Evolutionary conservation across 2,329 filamentous ascomycete genomes (phyloP), one percentile per base, ranked within the genome.

Genomic region (Fusarium xylarioides): DNA sequence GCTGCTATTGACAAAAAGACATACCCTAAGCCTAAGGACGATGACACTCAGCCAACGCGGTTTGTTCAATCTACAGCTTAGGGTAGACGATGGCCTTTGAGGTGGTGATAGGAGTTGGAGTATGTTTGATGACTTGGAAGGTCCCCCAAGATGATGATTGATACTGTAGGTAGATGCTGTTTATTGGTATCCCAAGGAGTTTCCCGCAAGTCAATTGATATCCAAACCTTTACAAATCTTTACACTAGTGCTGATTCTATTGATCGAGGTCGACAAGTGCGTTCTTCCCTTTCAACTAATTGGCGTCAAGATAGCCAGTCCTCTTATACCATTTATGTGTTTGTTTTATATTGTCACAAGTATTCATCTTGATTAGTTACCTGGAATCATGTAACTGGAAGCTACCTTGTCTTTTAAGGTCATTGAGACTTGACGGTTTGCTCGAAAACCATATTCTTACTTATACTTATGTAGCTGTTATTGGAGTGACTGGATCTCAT

Each of bases 1-100:
- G 82, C 81, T 7, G 80, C 81, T 7, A 77, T 79, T 43, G 74
- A 78, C 52, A 78, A 74, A 43, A 63, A 60, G n/a, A 71, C 65
- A 7, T 82, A 79, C 68, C 80, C 79, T 23, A 47, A 62, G 16
- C 77, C 75, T 7, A 75, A 66, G 40, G 64, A 58, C 11, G 76
- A 79, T 46, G 26, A 38, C 19, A 21, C n/a, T 44, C 18, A 54
- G 32, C 11, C 49, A 38, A 15, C 16, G 11, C 12, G 32, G 23
- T 16, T 28, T 26, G 30, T 53, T 35, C 35, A 37, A 32, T 37
- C 52, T 23, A 12, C 37, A 23, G 19, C 10, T 44, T 35, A 35
- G 38, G 47, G 11, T 30, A 35, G n/a, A 19, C n/a, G 34, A 11
- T 38, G 23, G 5, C 30, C 6, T 44, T 9, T 23, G 14, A 10